phyloP scores from a whole-genome alignment of 768 basidiomycete species.

The Kwoniella heveanensis region DNA sequence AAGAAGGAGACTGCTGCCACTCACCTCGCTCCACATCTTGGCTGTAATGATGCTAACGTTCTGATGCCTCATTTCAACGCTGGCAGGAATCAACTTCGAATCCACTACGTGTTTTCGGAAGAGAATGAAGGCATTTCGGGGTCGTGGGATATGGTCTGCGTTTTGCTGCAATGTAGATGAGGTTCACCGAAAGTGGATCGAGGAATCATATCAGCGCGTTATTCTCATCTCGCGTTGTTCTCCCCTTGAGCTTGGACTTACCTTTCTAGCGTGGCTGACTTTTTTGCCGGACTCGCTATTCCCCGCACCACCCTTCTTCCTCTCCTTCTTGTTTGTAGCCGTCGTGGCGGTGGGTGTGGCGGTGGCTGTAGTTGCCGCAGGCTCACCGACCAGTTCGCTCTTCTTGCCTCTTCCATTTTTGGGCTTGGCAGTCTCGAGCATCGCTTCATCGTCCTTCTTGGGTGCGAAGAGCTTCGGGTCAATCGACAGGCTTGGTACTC shows the following conservation, averaged over 20 bases:
- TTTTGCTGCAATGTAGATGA: slow-evolving; percentile 30
- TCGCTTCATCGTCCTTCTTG: slow-evolving; percentile 12
- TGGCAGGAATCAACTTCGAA: slow-evolving; percentile 63
- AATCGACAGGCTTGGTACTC: slow-evolving; percentile 23
- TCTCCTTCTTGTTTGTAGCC: slow-evolving; percentile 9
- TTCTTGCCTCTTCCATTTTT: slow-evolving; percentile 11
- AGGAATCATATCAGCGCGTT: neutral
- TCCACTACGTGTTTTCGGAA: slow-evolving; percentile 74
- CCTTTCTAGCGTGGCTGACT: slow-evolving; percentile 47
- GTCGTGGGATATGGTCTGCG: slow-evolving; percentile 67
- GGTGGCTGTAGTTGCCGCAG: neutral
- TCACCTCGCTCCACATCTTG: slow-evolving; percentile 67
- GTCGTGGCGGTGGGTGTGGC: neutral
- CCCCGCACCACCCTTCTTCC: slow-evolving; percentile 6
- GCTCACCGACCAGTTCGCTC: neutral
- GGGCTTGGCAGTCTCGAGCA: slow-evolving; percentile 36
- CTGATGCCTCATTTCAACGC: slow-evolving; percentile 70
- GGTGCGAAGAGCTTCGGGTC: slow-evolving; percentile 34
- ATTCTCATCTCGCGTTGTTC: no score
- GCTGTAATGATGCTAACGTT: slow-evolving; percentile 72
- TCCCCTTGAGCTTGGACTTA: no score
- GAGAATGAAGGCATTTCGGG: slow-evolving; percentile 77
- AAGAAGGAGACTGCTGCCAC: neutral
- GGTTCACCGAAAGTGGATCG: neutral
- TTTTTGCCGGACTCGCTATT: slow-evolving; percentile 28